Percentiles rank a stretch among this genome's conserved stretches.
These are phyloP conservation scores for Conticribra guillardii DNA, from an alignment of 108 stramenopile genomes.

Conservation along the genomic window DNA sequence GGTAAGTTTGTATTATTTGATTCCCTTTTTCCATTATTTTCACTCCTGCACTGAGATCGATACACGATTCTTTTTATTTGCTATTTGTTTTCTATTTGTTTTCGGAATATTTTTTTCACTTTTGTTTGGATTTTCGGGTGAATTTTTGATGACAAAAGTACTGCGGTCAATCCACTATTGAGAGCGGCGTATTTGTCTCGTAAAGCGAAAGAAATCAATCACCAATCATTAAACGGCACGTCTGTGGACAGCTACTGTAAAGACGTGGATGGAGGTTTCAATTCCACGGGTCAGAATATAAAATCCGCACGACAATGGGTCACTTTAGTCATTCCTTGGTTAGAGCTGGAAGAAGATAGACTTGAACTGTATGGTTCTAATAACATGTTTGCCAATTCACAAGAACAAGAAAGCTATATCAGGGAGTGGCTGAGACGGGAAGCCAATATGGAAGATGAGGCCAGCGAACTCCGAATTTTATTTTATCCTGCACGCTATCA, in stretches of 20 bases:
- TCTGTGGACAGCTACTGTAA: slow-evolving; percentile 1
- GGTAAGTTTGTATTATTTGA: too few species aligned
- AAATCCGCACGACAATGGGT: slow-evolving; percentile 51
- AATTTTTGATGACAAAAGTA: too few species aligned
- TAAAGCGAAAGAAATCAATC: slow-evolving; percentile 37
- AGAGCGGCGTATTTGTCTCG: slow-evolving; percentile 80
- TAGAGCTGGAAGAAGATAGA: slow-evolving; percentile 79
- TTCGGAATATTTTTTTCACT: too few species aligned
- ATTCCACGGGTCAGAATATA: not conserved
- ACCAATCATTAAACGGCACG: slow-evolving; percentile 1
- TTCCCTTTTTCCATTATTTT: too few species aligned
- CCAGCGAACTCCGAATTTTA: slow-evolving; percentile 61
- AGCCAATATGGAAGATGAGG: slow-evolving; percentile 71
- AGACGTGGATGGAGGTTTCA: not conserved
- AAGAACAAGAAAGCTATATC: slow-evolving; percentile 82
- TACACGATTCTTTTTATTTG: too few species aligned
- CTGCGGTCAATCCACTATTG: slow-evolving; percentile 85
- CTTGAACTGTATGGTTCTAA: slow-evolving; percentile 54
- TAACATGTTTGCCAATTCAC: slow-evolving; percentile 51
- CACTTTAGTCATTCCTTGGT: slow-evolving; percentile 88
- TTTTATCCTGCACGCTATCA: slow-evolving; percentile 83
- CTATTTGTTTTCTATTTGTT: too few species aligned
- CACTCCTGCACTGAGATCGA: too few species aligned
- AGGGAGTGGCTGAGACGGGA: slow-evolving; percentile 68
- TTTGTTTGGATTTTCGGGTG: too few species aligned